Evolutionary conservation across 2,329 filamentous ascomycete species (phyloP), one percentile per base, ranked within the genome.

Genomic region (Curvularia eragrostidis): DNA sequence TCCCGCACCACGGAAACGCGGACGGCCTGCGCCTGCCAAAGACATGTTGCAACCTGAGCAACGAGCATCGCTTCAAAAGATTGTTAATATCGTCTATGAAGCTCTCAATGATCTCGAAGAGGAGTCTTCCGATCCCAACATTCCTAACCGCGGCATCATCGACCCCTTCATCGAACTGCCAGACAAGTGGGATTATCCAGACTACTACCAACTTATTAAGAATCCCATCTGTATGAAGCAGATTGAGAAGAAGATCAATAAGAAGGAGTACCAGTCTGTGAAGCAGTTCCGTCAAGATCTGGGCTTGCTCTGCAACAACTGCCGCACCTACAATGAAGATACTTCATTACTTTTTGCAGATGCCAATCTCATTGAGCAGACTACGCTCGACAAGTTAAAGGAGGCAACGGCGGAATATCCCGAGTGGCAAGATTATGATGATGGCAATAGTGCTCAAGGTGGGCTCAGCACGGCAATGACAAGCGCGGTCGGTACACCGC

Each of bases 211-310:
- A 74, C 87, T 97, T 76, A 99, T 99, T 75, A 87, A 89, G 73
- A 89, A 89, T 53, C 95, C 95, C 0, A 97, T 99, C 72, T 94
- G 91, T 73, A 97, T 98, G 90, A 95, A 97, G 68, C 89, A 93
- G 75, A 97, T 99, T 72, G 88, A 91, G 75, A 91, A 90, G 75
- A 94, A 92, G 82, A 97, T 99, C 80, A 97, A 97, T 82, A 94
- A 91, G 78, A 91, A 96, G 72, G 91, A 97, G 73, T 99, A 99
- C 77, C 87, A 86, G 67, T 90, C 85, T 70, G 79, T 97, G 59
- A 87, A 86, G 72, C 91, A 93, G 67, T 87, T 99, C 83, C 85
- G 87, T 54, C 87, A 86, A 65, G 96, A 99, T 72, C 88, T 99
- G 62, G 86, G 88, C 49, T 80, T 94, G 62, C 85, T 99, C 78